Percentiles rank a stretch among this genome's conserved stretches.
These are phyloP conservation scores for Taphrina pruni DNA, from an alignment of 1,139 yeast species.

Conservation along the genomic window DNA sequence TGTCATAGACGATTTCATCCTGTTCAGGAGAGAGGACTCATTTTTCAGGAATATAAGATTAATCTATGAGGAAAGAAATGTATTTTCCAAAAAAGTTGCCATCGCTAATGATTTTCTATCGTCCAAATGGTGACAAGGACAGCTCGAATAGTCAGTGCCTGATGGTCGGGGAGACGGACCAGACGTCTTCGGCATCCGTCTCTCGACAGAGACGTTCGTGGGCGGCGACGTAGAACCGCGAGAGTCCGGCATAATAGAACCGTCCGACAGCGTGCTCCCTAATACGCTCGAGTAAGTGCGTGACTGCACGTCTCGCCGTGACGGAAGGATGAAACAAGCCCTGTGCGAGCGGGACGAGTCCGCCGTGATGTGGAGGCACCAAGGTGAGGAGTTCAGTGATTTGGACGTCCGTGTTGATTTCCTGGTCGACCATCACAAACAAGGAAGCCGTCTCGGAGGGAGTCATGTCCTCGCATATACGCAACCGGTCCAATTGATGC, in stretches of 20 bases:
- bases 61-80: neutral
- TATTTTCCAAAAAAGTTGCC: neutral
- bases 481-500: slow-evolving; percentile 51
- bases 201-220: slow-evolving; percentile 23
- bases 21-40: too few relatives aligned
- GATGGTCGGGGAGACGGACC: slow-evolving; percentile 11
- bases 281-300: slow-evolving; percentile 50
- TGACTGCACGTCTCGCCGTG: slow-evolving; percentile 49
- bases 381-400: slow-evolving; percentile 49
- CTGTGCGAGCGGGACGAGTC: slow-evolving; percentile 50
- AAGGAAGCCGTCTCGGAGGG: slow-evolving; percentile 50
- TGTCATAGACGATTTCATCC: too few relatives aligned
- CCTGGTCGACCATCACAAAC: slow-evolving; percentile 43
- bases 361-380: slow-evolving; percentile 46
- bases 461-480: slow-evolving; percentile 48
- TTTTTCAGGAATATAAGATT: neutral
- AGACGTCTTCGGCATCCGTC: neutral
- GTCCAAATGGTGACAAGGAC: too few relatives aligned
- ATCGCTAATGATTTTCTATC: too few relatives aligned
- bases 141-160: neutral
- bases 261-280: slow-evolving; percentile 49
- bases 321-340: slow-evolving; percentile 53
- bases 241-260: slow-evolving; percentile 12
- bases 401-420: slow-evolving; percentile 49
- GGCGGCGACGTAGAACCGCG: slow-evolving; percentile 11